phyloP scores from a whole-genome alignment of 179 eudicot genomes.

The Silene noctiflora region DNA sequence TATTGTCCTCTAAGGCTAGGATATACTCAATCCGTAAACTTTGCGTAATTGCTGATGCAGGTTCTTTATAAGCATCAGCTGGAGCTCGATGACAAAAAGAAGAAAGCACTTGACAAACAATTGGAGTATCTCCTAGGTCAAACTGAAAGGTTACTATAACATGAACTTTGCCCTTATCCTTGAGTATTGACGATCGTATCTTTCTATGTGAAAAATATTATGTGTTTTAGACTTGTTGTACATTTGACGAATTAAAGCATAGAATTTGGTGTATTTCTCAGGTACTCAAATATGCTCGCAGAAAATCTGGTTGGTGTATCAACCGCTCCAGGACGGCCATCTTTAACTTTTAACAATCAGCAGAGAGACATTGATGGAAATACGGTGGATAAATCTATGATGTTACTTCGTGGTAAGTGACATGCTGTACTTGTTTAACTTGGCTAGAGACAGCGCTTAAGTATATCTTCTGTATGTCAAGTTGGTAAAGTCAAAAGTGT shows the following conservation, averaged over 20 bases:
- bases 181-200: background rate
- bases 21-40: constrained; percentile 18
- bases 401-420: constrained; percentile 46
- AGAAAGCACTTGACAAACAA: constrained; percentile 91
- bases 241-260: constrained; percentile 20
- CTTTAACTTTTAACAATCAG: constrained; percentile 26
- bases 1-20: background rate
- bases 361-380: constrained; percentile 37
- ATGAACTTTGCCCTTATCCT: constrained; percentile 7
- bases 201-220: constrained; percentile 12
- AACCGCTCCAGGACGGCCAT: constrained; percentile 36
- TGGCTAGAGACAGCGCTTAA: background rate
- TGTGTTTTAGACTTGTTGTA: constrained; percentile 20
- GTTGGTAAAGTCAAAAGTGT: background rate
- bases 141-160: constrained; percentile 72
- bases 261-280: constrained; percentile 32
- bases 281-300: constrained; percentile 98
- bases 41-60: constrained; percentile 38
- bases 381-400: constrained; percentile 27
- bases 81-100: constrained; percentile 86
- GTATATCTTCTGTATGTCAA: background rate
- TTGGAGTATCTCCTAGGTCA: constrained; percentile 95
- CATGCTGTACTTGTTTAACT: constrained; percentile 14
- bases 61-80: constrained; percentile 91
- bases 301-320: constrained; percentile 75